Base-by-base conservation (phyloP, 2,329 filamentous ascomycete genomes). In the Cladosporium oxysporum region DNA sequence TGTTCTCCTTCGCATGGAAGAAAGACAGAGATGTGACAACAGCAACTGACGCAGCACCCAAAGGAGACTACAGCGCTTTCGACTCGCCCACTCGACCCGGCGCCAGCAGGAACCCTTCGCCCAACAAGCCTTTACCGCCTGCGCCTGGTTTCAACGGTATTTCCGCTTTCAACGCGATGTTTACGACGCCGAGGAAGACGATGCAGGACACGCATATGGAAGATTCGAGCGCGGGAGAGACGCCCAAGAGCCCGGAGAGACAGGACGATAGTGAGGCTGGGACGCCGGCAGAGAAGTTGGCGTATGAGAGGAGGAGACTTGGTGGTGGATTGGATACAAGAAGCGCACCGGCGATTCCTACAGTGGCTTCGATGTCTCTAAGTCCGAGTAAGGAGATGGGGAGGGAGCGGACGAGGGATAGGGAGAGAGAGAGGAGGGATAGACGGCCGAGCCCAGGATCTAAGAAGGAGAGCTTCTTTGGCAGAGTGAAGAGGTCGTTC, bases 151-250 rank as follows among this genome's bases (percentile, higher is more conserved):
- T 47, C 41, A 21, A n/a, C 41, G 41, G 41, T 1, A 7, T 47
- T 8, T 12, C 41, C n/a, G 52, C 52, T 55, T 76, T 74, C 55
- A 78, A 77, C 66, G 69, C 75, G 2, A 65, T 74, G 7, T 77
- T 76, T 66, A 76, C 69, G 66, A 79, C 79, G 29, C 79, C 78
- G n/a, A 74, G 78, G 31, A 78, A 75, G 58, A 67, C 71, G 14
- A 69, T 70, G 35, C 69, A 74, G 66, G 79, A 81, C 66, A 47
- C 49, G 16, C 47, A 55, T 23, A 69, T 74, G 60, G 75, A 79
- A 64, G 80, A 80, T 65, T 83, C 81, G 66, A 82, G 80, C 14
- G 82, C 81, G 60, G 82, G 81, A 23, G 82, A 83, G 71, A 84
- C 82, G 52, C 82, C 82, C 0, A 79, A 79, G 67, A 82, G 80